Evolutionary conservation across 1,139 yeast genomes (phyloP), one percentile per base, ranked within the genome.

Genomic region (Wickerhamomyces sp.): DNA sequence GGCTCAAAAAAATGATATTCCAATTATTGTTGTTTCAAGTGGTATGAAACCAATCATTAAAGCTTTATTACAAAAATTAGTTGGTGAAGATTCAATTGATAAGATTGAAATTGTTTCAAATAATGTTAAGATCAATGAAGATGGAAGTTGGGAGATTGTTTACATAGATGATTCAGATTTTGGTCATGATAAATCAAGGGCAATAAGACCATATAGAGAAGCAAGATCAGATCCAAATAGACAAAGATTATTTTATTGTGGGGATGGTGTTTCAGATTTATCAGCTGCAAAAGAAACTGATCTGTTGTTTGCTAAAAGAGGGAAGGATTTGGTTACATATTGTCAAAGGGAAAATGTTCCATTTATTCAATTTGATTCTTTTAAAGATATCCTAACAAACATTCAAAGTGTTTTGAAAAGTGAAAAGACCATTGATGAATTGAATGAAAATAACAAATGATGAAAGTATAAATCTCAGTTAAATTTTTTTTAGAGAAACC

Each of bases 261-360:
- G 99, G 47, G 99, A 93, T 63, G 99, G 99, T 50, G 97, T 93
- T 30, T 84, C 95, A 45, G 99, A 93, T 65, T 73, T 93, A 55
- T 81, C 90, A 50, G 99, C 99, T 27, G 98, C 98, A 32, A 83
- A 85, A 62, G 97, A 93, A 65, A 90, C 99, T 42, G 91, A 94
- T 65, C 72, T 91, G 58, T 71, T 93, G 56, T 93, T 93, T 66
- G 99, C 99, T 45, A 93, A 90, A 69, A 80, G 81, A 54, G 99
- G 97, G 41, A 81, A 85, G 59, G 99, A 93, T 64, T 76, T 93
- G 57, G 85, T 93, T 55, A 84, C 81, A 43, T 91, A 80, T 68
- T 93, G 98, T 68, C 75, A 75, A 57, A 71, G 84, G 39, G 94
- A 91, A 63, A 71, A 75, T 40, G 86, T 93, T 53, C 95, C 96